Conservation (phyloP, 2,329 filamentous ascomycete genomes). For the Cladosporium oxysporum region DNA sequence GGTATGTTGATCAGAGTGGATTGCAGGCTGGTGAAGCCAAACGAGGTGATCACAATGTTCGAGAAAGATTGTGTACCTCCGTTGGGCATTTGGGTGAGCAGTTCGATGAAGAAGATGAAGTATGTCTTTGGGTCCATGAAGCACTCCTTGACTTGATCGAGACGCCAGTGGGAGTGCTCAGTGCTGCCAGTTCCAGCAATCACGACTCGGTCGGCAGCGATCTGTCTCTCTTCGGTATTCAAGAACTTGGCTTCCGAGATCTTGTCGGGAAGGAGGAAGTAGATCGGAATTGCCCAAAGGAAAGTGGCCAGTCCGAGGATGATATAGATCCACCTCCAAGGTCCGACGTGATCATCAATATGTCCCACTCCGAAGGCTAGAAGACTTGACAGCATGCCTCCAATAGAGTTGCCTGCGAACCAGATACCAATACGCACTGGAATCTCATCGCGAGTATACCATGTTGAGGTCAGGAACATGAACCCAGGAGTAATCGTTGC, state of each 20-base stretch:
- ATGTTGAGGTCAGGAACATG: conserved; percentile 42
- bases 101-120: conserved; percentile 25
- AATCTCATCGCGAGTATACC: conserved; percentile 40
- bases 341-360: conserved; percentile 26
- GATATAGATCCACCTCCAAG: conserved; percentile 39
- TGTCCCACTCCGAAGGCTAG: conserved; percentile 34
- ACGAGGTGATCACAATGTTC: conserved; percentile 25
- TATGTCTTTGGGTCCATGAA: conserved; percentile 25
- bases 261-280: conserved; percentile 24
- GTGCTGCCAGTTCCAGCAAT: conserved; percentile 22
- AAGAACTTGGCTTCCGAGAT: conserved; percentile 23
- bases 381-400: conserved; percentile 27
- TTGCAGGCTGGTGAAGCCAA: conserved; percentile 26
- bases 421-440: conserved; percentile 28
- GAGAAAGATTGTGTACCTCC: conserved; percentile 26
- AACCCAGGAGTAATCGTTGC: conserved; percentile 42
- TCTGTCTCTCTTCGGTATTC: conserved; percentile 20
- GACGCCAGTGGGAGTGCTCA: conserved; percentile 20
- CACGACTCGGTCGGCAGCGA: conserved; percentile 23
- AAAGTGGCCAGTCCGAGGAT: conserved; percentile 27
- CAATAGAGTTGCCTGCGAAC: conserved; percentile 26
- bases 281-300: conserved; percentile 24
- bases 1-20: conserved; percentile 25
- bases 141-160: conserved; percentile 24
- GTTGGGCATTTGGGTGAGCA: conserved; percentile 27